A percentile compares a stretch with the other conserved stretches of the same genome.
Evolutionary conservation across 352 stramenopile species (phyloP).

Genomic region (Blastocystis sp.): DNA sequence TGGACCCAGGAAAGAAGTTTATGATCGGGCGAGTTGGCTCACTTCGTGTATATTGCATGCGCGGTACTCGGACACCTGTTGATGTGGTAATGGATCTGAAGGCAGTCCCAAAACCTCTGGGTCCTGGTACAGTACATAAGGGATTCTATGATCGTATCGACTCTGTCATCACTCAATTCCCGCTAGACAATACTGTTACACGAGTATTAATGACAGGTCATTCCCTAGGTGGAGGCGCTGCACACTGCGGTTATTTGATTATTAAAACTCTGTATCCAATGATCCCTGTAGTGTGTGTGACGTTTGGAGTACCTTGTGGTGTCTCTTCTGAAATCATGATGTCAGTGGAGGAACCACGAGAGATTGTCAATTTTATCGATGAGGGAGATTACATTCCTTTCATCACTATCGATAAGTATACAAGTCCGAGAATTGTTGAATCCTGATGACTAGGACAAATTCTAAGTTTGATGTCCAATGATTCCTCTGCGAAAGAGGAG

Average conservation of each 20-base stretch:
- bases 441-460: conserved; percentile 31
- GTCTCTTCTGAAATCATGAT: conserved; percentile 8
- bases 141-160: conserved; percentile 59
- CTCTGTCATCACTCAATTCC: neutral
- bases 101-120: conserved; percentile 39
- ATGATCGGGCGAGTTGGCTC: conserved; percentile 21
- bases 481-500: neutral
- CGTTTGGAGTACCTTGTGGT: conserved; percentile 40
- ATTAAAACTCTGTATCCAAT: conserved; percentile 34
- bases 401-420: conserved; percentile 64
- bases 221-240: conserved; percentile 30
- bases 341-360: conserved; percentile 24
- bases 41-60: conserved; percentile 34
- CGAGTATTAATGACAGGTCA: conserved; percentile 47
- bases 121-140: conserved; percentile 26
- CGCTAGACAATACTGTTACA: neutral
- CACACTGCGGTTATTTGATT: conserved; percentile 45
- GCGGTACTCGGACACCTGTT: neutral
- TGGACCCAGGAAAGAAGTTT: conserved; percentile 31
- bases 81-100: conserved; percentile 34
- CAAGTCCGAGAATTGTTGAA: neutral
- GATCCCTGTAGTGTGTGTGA: conserved; percentile 55
- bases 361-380: conserved; percentile 65
- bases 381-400: conserved; percentile 56
- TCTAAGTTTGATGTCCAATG: conserved; percentile 8